Evolutionary conservation across 2,329 filamentous ascomycete genomes (phyloP).

Genomic region (Podosphaera leucotricha): DNA sequence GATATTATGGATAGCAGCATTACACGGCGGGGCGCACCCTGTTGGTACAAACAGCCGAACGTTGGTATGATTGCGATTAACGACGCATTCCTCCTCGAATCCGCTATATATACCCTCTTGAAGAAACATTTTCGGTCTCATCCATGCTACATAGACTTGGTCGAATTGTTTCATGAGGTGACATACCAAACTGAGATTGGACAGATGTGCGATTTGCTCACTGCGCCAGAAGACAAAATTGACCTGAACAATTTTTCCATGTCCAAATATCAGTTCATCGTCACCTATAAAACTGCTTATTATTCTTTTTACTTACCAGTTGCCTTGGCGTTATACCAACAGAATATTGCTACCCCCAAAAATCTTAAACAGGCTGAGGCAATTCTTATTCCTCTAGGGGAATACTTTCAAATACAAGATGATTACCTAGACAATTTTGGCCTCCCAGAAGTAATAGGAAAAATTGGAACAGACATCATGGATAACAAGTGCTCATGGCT

Average conservation of each 20-base stretch:
- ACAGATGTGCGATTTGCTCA: conserved; percentile 83
- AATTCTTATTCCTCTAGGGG: conserved; percentile 88
- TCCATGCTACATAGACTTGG: conserved; percentile 66
- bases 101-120: conserved; percentile 69
- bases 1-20: conserved; percentile 97
- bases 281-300: conserved; percentile 98
- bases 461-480: conserved; percentile 96
- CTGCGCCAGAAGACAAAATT: conserved; percentile 80
- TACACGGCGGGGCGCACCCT: conserved; percentile 80
- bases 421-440: conserved; percentile 98
- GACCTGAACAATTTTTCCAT: conserved; percentile 89
- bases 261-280: conserved; percentile 92
- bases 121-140: conserved; percentile 85
- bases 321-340: conserved; percentile 66
- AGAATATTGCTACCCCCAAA: conserved; percentile 60
- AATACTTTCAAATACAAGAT: conserved; percentile 98
- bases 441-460: conserved; percentile 76
- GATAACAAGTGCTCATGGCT: conserved; percentile 99
- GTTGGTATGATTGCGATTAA: conserved; percentile 97
- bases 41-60: conserved; percentile 79
- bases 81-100: conserved; percentile 89
- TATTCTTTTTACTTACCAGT: conserved; percentile 98
- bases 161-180: conserved; percentile 92
- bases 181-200: conserved; percentile 89
- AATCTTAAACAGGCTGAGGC: conserved; percentile 78